These are phyloP conservation scores for Solanum tarijense DNA, from an alignment of 257 asterid genomes.

Conservation along the genomic window DNA sequence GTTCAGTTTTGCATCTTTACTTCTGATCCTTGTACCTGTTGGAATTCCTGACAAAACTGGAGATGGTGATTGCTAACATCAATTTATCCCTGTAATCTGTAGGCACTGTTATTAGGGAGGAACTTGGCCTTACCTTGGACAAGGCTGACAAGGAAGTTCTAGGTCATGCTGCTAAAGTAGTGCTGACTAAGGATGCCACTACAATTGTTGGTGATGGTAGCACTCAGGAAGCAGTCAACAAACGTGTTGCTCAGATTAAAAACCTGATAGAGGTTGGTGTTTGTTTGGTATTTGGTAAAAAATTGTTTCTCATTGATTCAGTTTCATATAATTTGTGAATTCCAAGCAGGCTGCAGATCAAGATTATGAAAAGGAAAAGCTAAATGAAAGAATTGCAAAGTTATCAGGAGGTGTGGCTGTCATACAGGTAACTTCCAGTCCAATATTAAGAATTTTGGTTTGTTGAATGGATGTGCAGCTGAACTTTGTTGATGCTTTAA, in stretches of 20 bases:
- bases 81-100: constrained; percentile 2
- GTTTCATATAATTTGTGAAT: background rate
- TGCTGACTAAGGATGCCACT: constrained; percentile 75
- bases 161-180: constrained; percentile 97
- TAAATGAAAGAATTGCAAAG: constrained; percentile 88
- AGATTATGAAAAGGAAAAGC: constrained; percentile 84
- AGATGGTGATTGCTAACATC: background rate
- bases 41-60: background rate
- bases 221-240: constrained; percentile 75
- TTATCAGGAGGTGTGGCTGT: constrained; percentile 98
- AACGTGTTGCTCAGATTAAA: constrained; percentile 75
- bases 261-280: constrained; percentile 72
- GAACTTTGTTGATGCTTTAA: background rate
- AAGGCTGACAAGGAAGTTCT: constrained; percentile 81
- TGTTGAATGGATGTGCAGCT: background rate
- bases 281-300: background rate
- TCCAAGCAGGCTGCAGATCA: constrained; percentile 69
- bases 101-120: constrained; percentile 97
- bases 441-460: background rate
- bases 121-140: constrained; percentile 75
- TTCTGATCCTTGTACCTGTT: background rate
- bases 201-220: constrained; percentile 98
- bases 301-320: background rate
- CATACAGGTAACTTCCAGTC: constrained; percentile 55
- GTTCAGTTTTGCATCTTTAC: background rate